phyloP scores from a whole-genome alignment of 225 moss, liverwort and hornwort species.

The Sphagnum tenellum region DNA sequence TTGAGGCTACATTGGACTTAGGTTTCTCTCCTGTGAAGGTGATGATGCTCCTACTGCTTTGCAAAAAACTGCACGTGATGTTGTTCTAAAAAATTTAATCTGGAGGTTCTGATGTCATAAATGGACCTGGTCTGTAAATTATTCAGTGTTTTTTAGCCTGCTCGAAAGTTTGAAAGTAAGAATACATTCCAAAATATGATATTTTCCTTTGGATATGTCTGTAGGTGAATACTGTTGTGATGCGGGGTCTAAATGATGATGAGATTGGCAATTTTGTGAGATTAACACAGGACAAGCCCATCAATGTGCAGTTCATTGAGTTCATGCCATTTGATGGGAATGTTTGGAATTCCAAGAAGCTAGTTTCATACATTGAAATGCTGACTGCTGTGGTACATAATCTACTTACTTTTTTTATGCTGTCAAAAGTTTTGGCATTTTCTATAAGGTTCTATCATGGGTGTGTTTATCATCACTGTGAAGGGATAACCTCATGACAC shows the following conservation, averaged over 20 bases:
- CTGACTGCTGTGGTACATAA: conserved; percentile 57
- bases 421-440: too few species aligned
- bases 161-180: too few species aligned
- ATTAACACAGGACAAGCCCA: conserved; percentile 71
- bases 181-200: too few species aligned
- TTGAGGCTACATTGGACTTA: conserved; percentile 66
- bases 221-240: conserved; percentile 88
- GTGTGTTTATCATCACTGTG: too few species aligned
- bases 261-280: conserved; percentile 95
- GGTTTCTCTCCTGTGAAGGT: conserved; percentile 95
- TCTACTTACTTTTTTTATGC: too few species aligned
- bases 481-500: too few species aligned
- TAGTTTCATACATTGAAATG: conserved; percentile 90
- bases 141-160: too few species aligned
- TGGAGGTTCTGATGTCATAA: too few species aligned
- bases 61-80: too few species aligned
- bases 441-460: too few species aligned
- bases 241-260: conserved; percentile 88
- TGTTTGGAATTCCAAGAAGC: conserved; percentile 95
- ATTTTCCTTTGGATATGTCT: not conserved
- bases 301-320: conserved; percentile 94
- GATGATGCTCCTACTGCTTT: not conserved
- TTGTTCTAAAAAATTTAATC: too few species aligned
- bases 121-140: too few species aligned
- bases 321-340: conserved; percentile 99